Percentiles rank a stretch among this genome's conserved stretches.
These are phyloP conservation scores for Hypoxylon sp. DNA, from an alignment of 2,329 filamentous ascomycete species.

Conservation along the genomic window DNA sequence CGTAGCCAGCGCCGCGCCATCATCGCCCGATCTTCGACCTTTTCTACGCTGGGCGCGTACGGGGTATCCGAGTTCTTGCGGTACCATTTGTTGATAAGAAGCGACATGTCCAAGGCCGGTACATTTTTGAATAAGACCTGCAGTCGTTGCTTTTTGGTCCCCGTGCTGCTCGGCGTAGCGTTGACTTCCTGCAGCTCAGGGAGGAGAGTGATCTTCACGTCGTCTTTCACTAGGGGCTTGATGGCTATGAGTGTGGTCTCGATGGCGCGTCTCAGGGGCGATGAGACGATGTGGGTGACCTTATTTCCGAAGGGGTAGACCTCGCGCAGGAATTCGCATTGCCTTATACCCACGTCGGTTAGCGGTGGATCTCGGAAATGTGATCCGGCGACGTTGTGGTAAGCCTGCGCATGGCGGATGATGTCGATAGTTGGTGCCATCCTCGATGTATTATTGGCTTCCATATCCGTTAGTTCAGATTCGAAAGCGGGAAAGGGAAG, in stretches of 20 bases:
- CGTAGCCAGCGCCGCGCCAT: conserved; percentile 71
- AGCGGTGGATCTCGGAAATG: conserved; percentile 79
- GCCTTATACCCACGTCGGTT: conserved; percentile 75
- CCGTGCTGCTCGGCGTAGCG: conserved; percentile 80
- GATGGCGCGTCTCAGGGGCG: conserved; percentile 83
- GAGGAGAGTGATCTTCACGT: conserved; percentile 71
- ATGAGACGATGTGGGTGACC: conserved; percentile 79
- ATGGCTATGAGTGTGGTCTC: conserved; percentile 81
- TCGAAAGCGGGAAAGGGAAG: not conserved
- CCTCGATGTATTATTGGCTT: not conserved
- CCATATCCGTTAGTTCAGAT: not conserved
- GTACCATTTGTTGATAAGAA: conserved; percentile 77
- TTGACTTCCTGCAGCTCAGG: conserved; percentile 85
- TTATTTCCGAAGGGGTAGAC: conserved; percentile 73
- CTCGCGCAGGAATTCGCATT: conserved; percentile 74
- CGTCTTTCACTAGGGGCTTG: conserved; percentile 62
- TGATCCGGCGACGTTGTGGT: conserved; percentile 84
- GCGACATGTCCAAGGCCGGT: conserved; percentile 68
- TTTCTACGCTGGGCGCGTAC: conserved; percentile 62
- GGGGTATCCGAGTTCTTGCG: conserved; percentile 66
- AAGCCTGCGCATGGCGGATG: conserved; percentile 80
- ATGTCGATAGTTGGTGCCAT: conserved; percentile 70
- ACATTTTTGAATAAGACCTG: conserved; percentile 66
- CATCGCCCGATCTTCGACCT: conserved; percentile 71
- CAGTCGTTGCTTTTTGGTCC: conserved; percentile 69